A percentile compares a stretch with the other conserved stretches of the same genome.
Evolutionary conservation across 495 filamentous ascomycete species (phyloP).

Genomic region (Immersiella caudata): DNA sequence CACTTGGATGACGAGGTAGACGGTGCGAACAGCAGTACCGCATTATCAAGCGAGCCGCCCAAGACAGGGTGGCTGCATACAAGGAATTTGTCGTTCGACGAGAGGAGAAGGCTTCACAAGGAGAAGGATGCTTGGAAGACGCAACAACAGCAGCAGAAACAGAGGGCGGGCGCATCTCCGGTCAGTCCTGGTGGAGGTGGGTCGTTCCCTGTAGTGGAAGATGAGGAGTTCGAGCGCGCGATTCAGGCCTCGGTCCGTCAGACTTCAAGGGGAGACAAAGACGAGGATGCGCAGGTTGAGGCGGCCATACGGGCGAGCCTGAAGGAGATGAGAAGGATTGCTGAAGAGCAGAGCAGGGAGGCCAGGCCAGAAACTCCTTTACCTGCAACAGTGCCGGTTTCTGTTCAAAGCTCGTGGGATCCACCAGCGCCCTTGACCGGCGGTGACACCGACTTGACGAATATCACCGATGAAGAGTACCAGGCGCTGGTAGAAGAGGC

Average conservation of each 20-base stretch:
- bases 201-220: conserved; percentile 22
- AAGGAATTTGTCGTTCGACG: conserved; percentile 43
- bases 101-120: conserved; percentile 53
- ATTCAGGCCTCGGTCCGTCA: conserved; percentile 68
- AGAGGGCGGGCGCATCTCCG: neutral
- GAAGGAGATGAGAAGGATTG: conserved; percentile 55
- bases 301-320: conserved; percentile 70
- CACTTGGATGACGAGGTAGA: conserved; percentile 14
- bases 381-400: neutral
- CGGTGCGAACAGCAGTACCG: neutral
- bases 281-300: conserved; percentile 70
- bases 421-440: neutral
- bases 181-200: neutral
- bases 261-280: conserved; percentile 65
- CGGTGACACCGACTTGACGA: conserved; percentile 33
- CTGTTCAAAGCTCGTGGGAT: neutral
- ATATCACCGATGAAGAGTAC: conserved; percentile 55
- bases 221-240: conserved; percentile 66
- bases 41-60: conserved; percentile 22
- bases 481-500: conserved; percentile 62
- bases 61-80: conserved; percentile 47
- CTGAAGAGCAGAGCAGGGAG: conserved; percentile 38
- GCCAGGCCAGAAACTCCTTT: conserved; percentile 17
- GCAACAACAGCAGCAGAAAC: conserved; percentile 16
- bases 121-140: conserved; percentile 45